Evolutionary conservation across 371 early-diverging fungal genomes (phyloP).

Genomic region (Parasitella parasitica): DNA sequence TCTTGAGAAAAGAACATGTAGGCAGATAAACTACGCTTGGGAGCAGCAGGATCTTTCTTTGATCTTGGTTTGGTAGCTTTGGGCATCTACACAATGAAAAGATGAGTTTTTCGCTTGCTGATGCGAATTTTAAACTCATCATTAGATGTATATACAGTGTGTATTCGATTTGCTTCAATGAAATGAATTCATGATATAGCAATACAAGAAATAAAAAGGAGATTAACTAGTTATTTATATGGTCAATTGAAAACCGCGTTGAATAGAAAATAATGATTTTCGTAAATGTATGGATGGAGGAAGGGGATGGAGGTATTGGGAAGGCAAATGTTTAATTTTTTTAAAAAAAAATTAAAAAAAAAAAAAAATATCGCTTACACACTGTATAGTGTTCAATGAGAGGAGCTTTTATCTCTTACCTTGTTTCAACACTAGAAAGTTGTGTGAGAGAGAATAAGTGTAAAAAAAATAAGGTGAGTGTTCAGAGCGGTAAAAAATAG

Average conservation of each 20-base stretch:
- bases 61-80: conserved; percentile 27
- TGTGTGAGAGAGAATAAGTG: background rate
- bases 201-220: background rate
- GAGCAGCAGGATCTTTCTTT: conserved; percentile 67
- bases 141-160: background rate
- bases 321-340: background rate
- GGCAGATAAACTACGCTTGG: conserved; percentile 79
- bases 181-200: background rate
- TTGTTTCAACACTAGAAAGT: background rate
- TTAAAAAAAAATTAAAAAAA: background rate
- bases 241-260: background rate
- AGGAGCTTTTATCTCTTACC: background rate
- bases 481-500: background rate
- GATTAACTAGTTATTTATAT: background rate
- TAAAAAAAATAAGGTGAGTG: conserved; percentile 1
- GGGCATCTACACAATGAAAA: conserved; percentile 20
- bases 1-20: conserved; percentile 80
- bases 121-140: conserved; percentile 7
- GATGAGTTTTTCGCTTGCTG: background rate
- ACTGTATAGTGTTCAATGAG: background rate
- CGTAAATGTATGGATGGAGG: background rate
- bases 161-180: background rate
- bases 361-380: conserved; percentile 1
- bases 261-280: background rate
- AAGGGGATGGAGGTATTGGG: background rate